Percentiles rank a stretch among this genome's conserved stretches.
These are phyloP conservation scores for Lepraria neglecta DNA, from an alignment of 495 filamentous ascomycete genomes.

Conservation along the genomic window DNA sequence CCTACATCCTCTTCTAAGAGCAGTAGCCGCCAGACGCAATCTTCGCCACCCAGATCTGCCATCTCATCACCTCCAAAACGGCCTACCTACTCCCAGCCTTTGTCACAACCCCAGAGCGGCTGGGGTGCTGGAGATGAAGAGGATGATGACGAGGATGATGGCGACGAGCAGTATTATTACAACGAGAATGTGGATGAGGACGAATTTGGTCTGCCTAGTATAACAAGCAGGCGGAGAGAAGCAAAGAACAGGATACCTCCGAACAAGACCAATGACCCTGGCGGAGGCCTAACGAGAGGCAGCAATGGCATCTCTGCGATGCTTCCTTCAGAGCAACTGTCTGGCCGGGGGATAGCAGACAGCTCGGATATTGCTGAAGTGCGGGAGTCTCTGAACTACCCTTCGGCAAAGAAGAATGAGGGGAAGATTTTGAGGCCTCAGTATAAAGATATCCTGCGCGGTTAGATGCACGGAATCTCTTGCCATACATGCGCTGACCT, in stretches of 20 bases:
- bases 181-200: slow-evolving; percentile 76
- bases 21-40: slow-evolving; percentile 36
- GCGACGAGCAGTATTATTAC: slow-evolving; percentile 62
- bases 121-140: slow-evolving; percentile 59
- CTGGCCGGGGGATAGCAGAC: slow-evolving; percentile 52
- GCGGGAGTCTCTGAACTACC: slow-evolving; percentile 79
- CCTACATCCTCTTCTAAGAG: slow-evolving; percentile 48
- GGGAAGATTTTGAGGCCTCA: slow-evolving; percentile 94
- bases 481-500: slow-evolving; percentile 15
- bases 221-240: slow-evolving; percentile 78
- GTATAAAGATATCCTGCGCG: slow-evolving; percentile 90
- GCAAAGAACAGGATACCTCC: slow-evolving; percentile 45
- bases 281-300: slow-evolving; percentile 29
- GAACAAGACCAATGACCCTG: slow-evolving; percentile 45
- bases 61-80: slow-evolving; percentile 56
- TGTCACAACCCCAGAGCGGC: slow-evolving; percentile 66
- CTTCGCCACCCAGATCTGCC: slow-evolving; percentile 49
- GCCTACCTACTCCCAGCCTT: slow-evolving; percentile 63
- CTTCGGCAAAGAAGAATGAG: slow-evolving; percentile 76
- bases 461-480: slow-evolving; percentile 34
- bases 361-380: slow-evolving; percentile 90
- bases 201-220: slow-evolving; percentile 87
- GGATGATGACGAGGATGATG: slow-evolving; percentile 52
- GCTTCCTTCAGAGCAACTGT: slow-evolving; percentile 29
- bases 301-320: slow-evolving; percentile 33